Percentiles rank a stretch among this genome's conserved stretches.
phyloP scores from a whole-genome alignment of 1,284 basidiomycete species.

The Leccinum fuscescens region DNA sequence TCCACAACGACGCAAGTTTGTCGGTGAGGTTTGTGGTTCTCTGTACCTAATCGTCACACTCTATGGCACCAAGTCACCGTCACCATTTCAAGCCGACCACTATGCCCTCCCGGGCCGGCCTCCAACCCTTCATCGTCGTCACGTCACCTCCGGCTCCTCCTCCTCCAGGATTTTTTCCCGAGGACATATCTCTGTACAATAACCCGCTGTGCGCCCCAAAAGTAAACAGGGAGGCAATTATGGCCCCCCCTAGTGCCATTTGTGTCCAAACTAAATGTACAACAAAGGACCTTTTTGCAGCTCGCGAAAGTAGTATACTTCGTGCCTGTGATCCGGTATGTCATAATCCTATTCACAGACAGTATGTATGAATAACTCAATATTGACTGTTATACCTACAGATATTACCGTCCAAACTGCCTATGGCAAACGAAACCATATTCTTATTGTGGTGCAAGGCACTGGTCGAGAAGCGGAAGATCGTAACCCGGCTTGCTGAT shows the following conservation, averaged over 20 bases:
- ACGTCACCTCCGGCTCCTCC: background rate
- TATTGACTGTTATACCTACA: background rate
- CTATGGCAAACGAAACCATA: background rate
- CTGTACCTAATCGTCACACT: too few relatives aligned
- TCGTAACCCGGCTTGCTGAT: conserved; percentile 1
- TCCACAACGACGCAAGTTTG: too few relatives aligned
- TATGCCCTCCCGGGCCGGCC: too few relatives aligned
- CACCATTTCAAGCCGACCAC: too few relatives aligned
- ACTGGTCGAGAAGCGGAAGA: background rate
- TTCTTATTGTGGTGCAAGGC: background rate
- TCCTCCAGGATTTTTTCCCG: conserved; percentile 4
- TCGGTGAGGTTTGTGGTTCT: too few relatives aligned
- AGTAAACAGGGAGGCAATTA: background rate
- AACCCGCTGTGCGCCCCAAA: background rate
- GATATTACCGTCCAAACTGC: background rate
- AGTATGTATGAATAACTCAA: background rate
- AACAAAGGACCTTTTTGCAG: background rate
- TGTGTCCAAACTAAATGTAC: background rate
- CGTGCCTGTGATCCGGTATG: conserved; percentile 1
- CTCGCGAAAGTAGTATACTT: background rate
- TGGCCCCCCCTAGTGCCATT: background rate
- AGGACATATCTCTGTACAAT: conserved; percentile 4
- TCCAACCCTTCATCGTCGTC: too few relatives aligned
- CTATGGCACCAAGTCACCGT: too few relatives aligned
- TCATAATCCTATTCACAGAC: too few relatives aligned